Base-by-base conservation (phyloP, 768 basidiomycete species). In the Suillus decipiens region DNA sequence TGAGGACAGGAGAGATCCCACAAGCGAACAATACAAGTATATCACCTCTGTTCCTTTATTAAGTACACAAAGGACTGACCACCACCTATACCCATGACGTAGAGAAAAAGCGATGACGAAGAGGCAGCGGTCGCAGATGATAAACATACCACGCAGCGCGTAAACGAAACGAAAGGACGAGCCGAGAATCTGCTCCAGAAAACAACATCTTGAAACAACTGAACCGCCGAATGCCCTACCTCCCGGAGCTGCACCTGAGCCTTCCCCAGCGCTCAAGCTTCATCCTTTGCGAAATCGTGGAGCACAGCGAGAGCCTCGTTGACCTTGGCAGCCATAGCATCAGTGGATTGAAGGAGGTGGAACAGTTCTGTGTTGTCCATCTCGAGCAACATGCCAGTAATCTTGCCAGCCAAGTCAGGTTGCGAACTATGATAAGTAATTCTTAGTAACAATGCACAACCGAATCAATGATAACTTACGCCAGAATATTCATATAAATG, bases 351-450 rank as follows among this genome's bases (percentile, higher is more conserved):
- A 69, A 99, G 79, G 57, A 99, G 86, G 78, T 93, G 89, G 34
- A 99, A 80, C 58, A 99, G 84, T 78, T 99, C 97, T 55, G 83
- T 73, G 79, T 96, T 96, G 77, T 98, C 96, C 96, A 99, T 99
- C 86, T 99, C 96, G 67, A 98, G 86, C 72, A 98, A 82, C 96
- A 98, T 98, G 61, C 95, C 96, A 50, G 96, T 98, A 76, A 98
- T 97, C 85, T 98, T 98, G 65, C 97, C 97, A 67, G 97, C 95
- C 73, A 97, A 82, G 24, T 96, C 96, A 63, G 95, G 93, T 71
- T 99, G 89, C 62, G 88, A 75, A 28, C 89, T 93, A 73, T 54
- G 63, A 61, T 28, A 61, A 60, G 8, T 73, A 51, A 68, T 53
- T 53, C 63, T 31, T 60, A 64, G 8, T 61, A 58, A 65, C 61